Evolutionary conservation across 2,329 filamentous ascomycete species (phyloP), one percentile per base, ranked within the genome.

Genomic region (Calycina herbarum): DNA sequence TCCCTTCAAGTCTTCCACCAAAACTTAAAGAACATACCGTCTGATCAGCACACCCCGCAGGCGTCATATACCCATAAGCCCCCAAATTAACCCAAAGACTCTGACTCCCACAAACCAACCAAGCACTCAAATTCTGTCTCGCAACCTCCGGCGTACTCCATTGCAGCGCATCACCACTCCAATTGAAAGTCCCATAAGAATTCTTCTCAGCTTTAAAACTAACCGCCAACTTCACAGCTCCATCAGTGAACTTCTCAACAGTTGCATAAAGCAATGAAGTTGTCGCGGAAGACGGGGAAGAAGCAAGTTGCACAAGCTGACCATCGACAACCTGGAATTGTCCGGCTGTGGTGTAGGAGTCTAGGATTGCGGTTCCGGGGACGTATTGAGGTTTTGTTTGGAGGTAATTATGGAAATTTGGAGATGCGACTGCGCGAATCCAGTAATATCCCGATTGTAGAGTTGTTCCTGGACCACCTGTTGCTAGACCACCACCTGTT

Each of bases 31-130:
- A 31, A 77, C 82, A 76, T 69, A 84, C 82, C 59, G 85, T 88
- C 76, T 87, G 81, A 77, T 88, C 85, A 35, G 79, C 78, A 76
- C 85, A 85, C 2, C 74, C 77, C 54, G 76, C 74, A 0, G 85
- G 85, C 11, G 85, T 88, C 75, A 83, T 77, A 71, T 87, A 88
- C 31, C 77, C 76, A 71, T 87, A 88, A 15, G 83, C 83, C 0
- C 86, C 85, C 63, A 86, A 79, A 71, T 88, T 88, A 71, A 87
- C 80, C 71, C 83, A 87, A 67, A 88, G 69, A 57, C 72, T 73
- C 75, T 85, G 81, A 5, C 78, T 77, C 57, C 76, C 77, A 68
- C 85, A 88, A 62, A 88, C 85, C 68, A 86, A 81, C 84, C 85
- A 88, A 1, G 86, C 85, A 24, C 81, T 82, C 57, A 80, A 72